Percentiles rank a stretch among this genome's conserved stretches.
These are phyloP conservation scores for Hymenoscyphus albidus DNA, from an alignment of 2,329 filamentous ascomycete genomes.

Conservation along the genomic window DNA sequence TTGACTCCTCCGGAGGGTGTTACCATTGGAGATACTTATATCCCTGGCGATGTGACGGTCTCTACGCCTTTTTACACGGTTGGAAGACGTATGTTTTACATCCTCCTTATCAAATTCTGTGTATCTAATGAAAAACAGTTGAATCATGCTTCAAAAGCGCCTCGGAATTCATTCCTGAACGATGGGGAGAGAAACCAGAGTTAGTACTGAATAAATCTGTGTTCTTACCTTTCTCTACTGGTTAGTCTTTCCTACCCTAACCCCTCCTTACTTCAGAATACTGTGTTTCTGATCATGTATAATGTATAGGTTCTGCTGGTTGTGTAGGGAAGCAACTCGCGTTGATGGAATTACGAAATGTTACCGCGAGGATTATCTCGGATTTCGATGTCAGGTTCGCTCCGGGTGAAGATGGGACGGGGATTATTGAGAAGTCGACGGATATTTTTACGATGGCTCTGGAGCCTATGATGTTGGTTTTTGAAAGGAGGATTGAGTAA, in stretches of 20 bases:
- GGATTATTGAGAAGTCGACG: slow-evolving; percentile 16
- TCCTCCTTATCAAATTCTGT: not conserved
- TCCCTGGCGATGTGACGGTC: slow-evolving; percentile 22
- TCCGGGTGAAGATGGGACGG: slow-evolving; percentile 18
- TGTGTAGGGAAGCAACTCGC: slow-evolving; percentile 26
- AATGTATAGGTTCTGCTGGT: slow-evolving; percentile 13
- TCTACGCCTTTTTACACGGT: slow-evolving; percentile 19
- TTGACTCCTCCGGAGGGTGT: slow-evolving; percentile 40
- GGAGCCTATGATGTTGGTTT: slow-evolving; percentile 19
- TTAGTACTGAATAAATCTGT: slow-evolving; percentile 24
- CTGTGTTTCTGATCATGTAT: not conserved
- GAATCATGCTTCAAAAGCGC: slow-evolving; percentile 12
- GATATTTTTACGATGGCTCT: slow-evolving; percentile 23
- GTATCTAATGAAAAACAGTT: not conserved
- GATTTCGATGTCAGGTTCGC: slow-evolving; percentile 23
- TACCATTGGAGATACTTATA: slow-evolving; percentile 16
- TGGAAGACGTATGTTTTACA: slow-evolving; percentile 21
- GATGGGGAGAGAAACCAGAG: slow-evolving; percentile 25
- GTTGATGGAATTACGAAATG: slow-evolving; percentile 22
- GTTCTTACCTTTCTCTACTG: slow-evolving; percentile 32
- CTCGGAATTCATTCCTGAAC: slow-evolving; percentile 24
- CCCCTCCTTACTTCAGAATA: not conserved
- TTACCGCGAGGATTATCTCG: slow-evolving; percentile 17
- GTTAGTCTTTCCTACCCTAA: slow-evolving; percentile 14
- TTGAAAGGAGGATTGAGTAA: slow-evolving; percentile 9